Base-by-base conservation (phyloP, 768 basidiomycete genomes). In the Boletus reticulatus region DNA sequence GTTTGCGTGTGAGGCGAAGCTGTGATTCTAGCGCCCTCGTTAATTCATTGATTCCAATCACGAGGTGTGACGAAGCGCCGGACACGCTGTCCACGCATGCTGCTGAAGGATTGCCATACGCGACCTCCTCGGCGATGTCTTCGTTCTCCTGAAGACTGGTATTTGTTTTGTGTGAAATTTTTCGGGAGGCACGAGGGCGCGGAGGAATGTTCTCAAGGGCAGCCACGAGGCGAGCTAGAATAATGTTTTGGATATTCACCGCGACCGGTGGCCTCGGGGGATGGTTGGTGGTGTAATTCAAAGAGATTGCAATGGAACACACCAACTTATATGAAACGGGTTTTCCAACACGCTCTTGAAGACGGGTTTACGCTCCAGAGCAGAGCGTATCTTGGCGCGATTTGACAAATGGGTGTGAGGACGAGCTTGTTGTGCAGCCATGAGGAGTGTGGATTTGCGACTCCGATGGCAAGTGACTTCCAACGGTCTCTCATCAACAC, bases 21-120 rank as follows among this genome's bases (percentile, higher is more conserved):
- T 88, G 83, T 2, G 46, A 59, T 69, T 95, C 92, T 13, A 95
- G 76, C 29, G 76, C 75, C 67, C 82, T 86, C 1, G 92, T 92
- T 14, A 94, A 88, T 62, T 83, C 76, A 63, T 94, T 94, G 57
- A 94, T 86, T n/a, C 92, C 92, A 45, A 85, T 65, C 11, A 76
- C 67, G 34, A 87, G 55, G 65, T 86, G 81, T 11, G 72, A 17
- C 17, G 53, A 42, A n/a, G 44, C 47, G 22, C 42, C 37, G 11
- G 39, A 22, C 14, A 16, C 24, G 4, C 11, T 47, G 34, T 43
- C 20, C 7, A n/a, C 10, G 19, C 29, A 32, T 8, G 17, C 12
- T 16, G 41, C 37, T 14, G 43, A 7, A 4, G 27, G 13, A 31
- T 20, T 27, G 51, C 37, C 37, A 52, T 20, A 11, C 43, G 41